Evolutionary conservation across 73 alveolate genomes (phyloP).

Genomic region (Tetrahymena elliotti): DNA sequence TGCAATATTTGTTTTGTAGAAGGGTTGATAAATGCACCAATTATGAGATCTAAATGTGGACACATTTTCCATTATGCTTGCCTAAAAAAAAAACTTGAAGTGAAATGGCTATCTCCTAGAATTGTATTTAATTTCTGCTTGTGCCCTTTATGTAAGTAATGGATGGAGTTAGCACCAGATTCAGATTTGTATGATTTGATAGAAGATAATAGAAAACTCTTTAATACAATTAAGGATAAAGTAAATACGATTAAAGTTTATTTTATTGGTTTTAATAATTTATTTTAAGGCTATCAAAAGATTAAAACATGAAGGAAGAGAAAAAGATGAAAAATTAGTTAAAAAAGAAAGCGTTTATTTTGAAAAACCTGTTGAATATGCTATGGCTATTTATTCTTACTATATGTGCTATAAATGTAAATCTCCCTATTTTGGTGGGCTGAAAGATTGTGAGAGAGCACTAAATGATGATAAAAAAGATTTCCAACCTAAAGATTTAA

Average conservation of each 20-base stretch:
- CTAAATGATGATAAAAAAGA: constrained; percentile 67
- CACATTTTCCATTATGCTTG: constrained; percentile 70
- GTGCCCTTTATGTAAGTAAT: constrained; percentile 69
- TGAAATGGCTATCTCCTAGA: constrained; percentile 77
- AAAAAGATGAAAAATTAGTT: constrained; percentile 74
- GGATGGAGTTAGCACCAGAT: constrained; percentile 55
- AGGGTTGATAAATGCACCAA: constrained; percentile 65
- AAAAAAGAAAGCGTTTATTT: constrained; percentile 69
- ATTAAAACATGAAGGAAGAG: constrained; percentile 84
- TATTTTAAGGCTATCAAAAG: constrained; percentile 79
- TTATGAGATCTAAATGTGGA: constrained; percentile 56
- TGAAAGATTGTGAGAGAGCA: constrained; percentile 84
- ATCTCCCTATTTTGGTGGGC: constrained; percentile 95
- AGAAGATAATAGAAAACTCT: not conserved
- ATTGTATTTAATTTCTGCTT: constrained; percentile 63
- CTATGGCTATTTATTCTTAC: constrained; percentile 80
- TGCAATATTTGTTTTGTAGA: constrained; percentile 71
- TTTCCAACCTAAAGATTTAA: constrained; percentile 86
- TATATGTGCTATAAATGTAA: constrained; percentile 93
- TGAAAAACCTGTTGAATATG: constrained; percentile 76
- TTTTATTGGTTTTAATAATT: constrained; percentile 50
- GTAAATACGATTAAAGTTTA: not conserved
- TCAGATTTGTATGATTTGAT: constrained; percentile 53
- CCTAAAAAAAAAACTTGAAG: constrained; percentile 54
- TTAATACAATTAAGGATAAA: not conserved